A percentile compares a stretch with the other conserved stretches of the same genome.
Conservation (phyloP, 192 early-diverging fungal species). For the Linderina pennispora region DNA sequence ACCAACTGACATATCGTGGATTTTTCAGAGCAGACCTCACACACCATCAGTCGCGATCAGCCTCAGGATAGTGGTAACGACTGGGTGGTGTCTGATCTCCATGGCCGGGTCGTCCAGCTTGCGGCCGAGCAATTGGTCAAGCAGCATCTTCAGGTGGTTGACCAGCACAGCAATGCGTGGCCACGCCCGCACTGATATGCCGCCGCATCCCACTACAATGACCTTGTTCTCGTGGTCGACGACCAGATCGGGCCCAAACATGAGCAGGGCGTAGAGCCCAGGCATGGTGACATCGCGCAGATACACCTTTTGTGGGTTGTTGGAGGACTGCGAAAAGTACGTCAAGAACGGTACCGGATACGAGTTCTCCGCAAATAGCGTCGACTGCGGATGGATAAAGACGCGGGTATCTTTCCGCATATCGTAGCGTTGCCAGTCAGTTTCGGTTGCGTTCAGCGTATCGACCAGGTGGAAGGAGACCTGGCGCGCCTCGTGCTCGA, state of each 20-base stretch:
- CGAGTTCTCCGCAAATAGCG: conserved; percentile 54
- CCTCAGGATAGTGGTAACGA: conserved; percentile 15
- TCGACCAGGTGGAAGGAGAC: conserved; percentile 66
- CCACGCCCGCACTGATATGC: conserved; percentile 66
- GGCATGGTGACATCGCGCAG: conserved; percentile 56
- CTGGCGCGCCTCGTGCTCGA: conserved; percentile 64
- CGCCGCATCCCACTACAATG: conserved; percentile 54
- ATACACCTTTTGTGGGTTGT: conserved; percentile 31
- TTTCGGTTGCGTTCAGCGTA: background rate
- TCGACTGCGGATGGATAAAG: conserved; percentile 82
- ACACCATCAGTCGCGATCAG: conserved; percentile 31
- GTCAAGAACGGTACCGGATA: conserved; percentile 63
- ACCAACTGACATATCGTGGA: background rate
- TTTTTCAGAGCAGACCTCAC: background rate
- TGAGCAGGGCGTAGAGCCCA: conserved; percentile 62
- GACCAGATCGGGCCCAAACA: conserved; percentile 76
- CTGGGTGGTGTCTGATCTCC: conserved; percentile 41
- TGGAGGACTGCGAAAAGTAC: conserved; percentile 52
- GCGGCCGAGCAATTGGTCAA: conserved; percentile 62
- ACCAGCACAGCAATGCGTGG: conserved; percentile 67
- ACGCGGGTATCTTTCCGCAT: conserved; percentile 54
- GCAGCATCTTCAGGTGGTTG: conserved; percentile 62
- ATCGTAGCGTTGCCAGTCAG: conserved; percentile 17
- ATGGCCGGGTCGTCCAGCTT: conserved; percentile 65
- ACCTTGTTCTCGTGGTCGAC: conserved; percentile 68